A percentile compares a stretch with the other conserved stretches of the same genome.
Evolutionary conservation across 257 asterid species (phyloP).

Genomic region (Anisodus acutangulus): DNA sequence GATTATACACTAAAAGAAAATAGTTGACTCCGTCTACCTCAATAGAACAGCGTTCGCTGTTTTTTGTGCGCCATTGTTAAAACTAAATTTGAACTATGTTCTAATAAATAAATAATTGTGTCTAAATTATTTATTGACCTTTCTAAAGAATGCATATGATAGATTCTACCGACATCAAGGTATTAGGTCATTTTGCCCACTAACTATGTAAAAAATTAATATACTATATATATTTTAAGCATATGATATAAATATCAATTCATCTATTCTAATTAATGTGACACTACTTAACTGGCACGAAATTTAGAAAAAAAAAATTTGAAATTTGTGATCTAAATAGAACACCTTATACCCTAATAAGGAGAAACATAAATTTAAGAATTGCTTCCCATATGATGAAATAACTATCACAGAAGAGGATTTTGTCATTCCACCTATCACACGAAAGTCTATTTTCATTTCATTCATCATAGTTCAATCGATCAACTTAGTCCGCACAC

Average conservation of each 20-base stretch:
- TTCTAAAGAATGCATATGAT: not conserved
- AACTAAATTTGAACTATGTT: not conserved
- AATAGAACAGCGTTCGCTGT: not conserved
- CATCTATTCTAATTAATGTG: no score
- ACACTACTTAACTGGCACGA: not conserved
- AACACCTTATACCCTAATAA: not conserved
- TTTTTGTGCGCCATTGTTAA: not conserved
- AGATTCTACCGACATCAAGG: not conserved
- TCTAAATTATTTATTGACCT: not conserved
- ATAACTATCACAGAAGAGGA: not conserved
- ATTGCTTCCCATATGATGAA: not conserved
- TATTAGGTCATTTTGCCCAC: no score
- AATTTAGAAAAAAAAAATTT: no score
- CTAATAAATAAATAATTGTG: not conserved
- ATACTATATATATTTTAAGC: no score
- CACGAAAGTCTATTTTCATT: rapidly evolving
- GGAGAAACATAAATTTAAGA: not conserved
- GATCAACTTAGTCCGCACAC: not conserved
- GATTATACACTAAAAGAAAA: not conserved
- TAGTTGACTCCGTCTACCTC: not conserved
- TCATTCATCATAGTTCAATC: not conserved
- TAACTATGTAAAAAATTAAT: no score
- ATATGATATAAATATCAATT: not conserved
- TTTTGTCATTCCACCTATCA: not conserved
- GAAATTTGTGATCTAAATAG: not conserved